Percentiles rank a stretch among this genome's conserved stretches.
Evolutionary conservation across 768 basidiomycete genomes (phyloP).

Genomic region (Kwoniella botswanensis): DNA sequence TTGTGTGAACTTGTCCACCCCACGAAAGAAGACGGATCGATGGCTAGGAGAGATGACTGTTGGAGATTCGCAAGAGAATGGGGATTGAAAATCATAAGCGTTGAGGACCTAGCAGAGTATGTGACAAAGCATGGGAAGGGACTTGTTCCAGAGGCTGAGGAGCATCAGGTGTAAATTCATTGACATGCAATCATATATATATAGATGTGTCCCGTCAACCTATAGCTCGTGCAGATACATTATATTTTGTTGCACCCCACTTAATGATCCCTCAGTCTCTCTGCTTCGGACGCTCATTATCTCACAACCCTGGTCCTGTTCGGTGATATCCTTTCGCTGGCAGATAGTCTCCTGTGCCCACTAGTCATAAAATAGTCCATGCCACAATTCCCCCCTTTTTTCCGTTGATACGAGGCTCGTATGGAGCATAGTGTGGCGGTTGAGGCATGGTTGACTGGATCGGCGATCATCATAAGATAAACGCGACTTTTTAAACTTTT

Average conservation of each 20-base stretch:
- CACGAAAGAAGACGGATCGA: slow-evolving; percentile 81
- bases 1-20: slow-evolving; percentile 92
- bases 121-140: slow-evolving; percentile 43
- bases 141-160: slow-evolving; percentile 30
- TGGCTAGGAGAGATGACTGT: slow-evolving; percentile 95
- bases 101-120: slow-evolving; percentile 66
- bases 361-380: too few species aligned
- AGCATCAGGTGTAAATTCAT: background rate
- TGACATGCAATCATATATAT: background rate
- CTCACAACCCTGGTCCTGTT: too few species aligned
- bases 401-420: background rate
- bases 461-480: background rate
- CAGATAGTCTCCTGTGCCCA: too few species aligned
- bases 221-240: too few species aligned
- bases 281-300: too few species aligned
- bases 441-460: slow-evolving; percentile 34
- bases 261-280: too few species aligned
- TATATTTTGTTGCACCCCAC: too few species aligned
- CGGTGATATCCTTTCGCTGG: too few species aligned
- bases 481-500: background rate
- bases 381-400: too few species aligned
- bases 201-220: background rate
- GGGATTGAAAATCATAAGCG: slow-evolving; percentile 92
- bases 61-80: slow-evolving; percentile 85
- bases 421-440: slow-evolving; percentile 15